Conservation (phyloP, 129 eudicot genomes). For the Flaveria robusta region DNA sequence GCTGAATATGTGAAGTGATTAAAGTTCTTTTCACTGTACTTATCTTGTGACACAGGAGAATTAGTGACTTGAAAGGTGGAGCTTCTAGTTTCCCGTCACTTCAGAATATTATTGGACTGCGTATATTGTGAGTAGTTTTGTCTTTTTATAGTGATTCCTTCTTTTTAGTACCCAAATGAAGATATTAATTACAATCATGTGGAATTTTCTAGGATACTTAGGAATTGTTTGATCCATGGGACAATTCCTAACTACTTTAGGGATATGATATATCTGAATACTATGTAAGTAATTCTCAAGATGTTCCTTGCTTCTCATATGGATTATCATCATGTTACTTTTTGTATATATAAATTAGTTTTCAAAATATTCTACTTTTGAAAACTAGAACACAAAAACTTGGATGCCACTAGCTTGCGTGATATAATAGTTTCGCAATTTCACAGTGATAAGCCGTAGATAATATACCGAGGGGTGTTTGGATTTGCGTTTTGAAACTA, state of each 20-base stretch:
- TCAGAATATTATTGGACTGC: conserved; percentile 43
- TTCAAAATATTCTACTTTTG: background rate
- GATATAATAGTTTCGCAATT: background rate
- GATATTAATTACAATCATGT: background rate
- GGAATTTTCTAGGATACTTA: conserved; percentile 49
- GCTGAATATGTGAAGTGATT: background rate
- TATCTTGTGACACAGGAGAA: conserved; percentile 56
- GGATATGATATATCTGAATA: conserved; percentile 47
- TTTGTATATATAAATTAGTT: background rate
- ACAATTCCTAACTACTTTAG: conserved; percentile 59
- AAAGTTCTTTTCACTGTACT: background rate
- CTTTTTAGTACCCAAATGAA: too few relatives aligned
- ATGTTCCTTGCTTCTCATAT: conserved; percentile 4
- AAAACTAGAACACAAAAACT: conserved; percentile 2
- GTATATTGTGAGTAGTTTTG: conserved; percentile 51
- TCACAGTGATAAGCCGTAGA: too few relatives aligned
- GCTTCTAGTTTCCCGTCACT: conserved; percentile 60
- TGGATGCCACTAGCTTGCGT: background rate
- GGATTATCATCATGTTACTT: background rate
- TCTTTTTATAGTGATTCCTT: too few relatives aligned
- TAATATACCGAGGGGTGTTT: too few relatives aligned
- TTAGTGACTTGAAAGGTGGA: conserved; percentile 66
- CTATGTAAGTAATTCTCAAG: conserved; percentile 47
- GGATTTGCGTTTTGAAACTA: too few relatives aligned
- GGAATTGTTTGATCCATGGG: conserved; percentile 64